Evolutionary conservation across 140 eudicot genomes (phyloP).

Genomic region (Oenanthe javanica): DNA sequence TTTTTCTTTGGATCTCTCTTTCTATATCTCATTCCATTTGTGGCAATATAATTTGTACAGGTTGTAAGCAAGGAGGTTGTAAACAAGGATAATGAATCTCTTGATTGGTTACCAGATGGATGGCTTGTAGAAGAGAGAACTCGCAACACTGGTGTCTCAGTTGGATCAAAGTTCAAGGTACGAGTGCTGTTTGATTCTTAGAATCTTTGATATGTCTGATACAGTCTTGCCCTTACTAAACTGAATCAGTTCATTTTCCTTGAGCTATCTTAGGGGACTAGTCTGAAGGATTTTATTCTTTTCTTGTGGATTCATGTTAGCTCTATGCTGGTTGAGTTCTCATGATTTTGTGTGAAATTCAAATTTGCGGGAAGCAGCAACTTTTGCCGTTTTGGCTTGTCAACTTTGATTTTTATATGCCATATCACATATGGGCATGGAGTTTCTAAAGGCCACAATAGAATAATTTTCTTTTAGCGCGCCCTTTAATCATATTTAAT

Average conservation of each 20-base stretch:
- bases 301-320: not conserved
- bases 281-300: not conserved
- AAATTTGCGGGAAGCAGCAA: not conserved
- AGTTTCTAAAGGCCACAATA: no score
- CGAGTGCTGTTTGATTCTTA: not conserved
- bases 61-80: not conserved
- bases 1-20: no score
- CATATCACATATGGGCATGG: no score
- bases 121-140: conserved; percentile 28
- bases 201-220: not conserved
- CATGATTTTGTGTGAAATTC: not conserved
- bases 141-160: not conserved
- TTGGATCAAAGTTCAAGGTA: conserved; percentile 26
- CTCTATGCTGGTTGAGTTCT: not conserved
- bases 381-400: not conserved
- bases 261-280: not conserved
- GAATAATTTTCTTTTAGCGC: no score
- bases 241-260: not conserved
- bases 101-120: conserved; percentile 37
- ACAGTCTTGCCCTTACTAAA: not conserved
- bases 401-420: not conserved
- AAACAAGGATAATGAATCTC: not conserved
- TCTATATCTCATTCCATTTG: not conserved
- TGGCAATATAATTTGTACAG: not conserved
- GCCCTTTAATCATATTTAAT: no score